Conservation (phyloP, 495 filamentous ascomycete species). For the Amniculicola lignicola region DNA sequence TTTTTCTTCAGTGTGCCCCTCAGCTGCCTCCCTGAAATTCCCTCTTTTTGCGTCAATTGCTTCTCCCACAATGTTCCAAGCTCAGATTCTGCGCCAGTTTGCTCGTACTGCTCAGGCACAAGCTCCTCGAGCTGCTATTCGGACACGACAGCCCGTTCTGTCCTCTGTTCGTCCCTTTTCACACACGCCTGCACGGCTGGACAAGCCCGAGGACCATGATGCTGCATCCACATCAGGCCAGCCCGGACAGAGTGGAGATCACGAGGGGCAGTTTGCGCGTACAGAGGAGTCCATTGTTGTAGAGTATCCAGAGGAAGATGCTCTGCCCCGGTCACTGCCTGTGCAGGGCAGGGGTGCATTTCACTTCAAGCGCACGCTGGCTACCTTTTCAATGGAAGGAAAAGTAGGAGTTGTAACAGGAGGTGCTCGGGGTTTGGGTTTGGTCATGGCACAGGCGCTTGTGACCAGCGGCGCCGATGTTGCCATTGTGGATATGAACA, state of each 20-base stretch:
- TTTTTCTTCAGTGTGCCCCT: neutral
- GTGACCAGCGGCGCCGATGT: slow-evolving; percentile 83
- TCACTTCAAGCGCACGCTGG: slow-evolving; percentile 68
- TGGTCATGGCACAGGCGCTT: slow-evolving; percentile 89
- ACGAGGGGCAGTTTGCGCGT: slow-evolving; percentile 62
- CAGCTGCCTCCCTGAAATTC: neutral
- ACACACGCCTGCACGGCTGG: slow-evolving; percentile 9
- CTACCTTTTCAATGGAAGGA: slow-evolving; percentile 73
- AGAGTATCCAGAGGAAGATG: slow-evolving; percentile 67
- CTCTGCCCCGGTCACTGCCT: slow-evolving; percentile 62
- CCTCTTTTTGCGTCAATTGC: slow-evolving; percentile 1
- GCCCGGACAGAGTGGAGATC: slow-evolving; percentile 39
- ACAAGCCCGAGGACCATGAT: slow-evolving; percentile 28
- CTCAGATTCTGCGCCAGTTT: slow-evolving; percentile 23
- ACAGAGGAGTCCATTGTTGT: slow-evolving; percentile 74
- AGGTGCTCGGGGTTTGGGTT: slow-evolving; percentile 77
- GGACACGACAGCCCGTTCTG: slow-evolving; percentile 1
- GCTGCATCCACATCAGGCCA: slow-evolving; percentile 35
- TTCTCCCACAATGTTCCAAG: slow-evolving; percentile 23
- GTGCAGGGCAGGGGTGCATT: slow-evolving; percentile 69
- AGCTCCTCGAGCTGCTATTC: slow-evolving; percentile 14
- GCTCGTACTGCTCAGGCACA: slow-evolving; percentile 11
- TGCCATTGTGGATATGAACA: slow-evolving; percentile 90
- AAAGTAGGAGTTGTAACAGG: slow-evolving; percentile 79
- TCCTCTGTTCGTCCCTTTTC: slow-evolving; percentile 18